Base-by-base conservation (phyloP, 225 moss, liverwort and hornwort genomes). In the Physcomitrellopsis africana region DNA sequence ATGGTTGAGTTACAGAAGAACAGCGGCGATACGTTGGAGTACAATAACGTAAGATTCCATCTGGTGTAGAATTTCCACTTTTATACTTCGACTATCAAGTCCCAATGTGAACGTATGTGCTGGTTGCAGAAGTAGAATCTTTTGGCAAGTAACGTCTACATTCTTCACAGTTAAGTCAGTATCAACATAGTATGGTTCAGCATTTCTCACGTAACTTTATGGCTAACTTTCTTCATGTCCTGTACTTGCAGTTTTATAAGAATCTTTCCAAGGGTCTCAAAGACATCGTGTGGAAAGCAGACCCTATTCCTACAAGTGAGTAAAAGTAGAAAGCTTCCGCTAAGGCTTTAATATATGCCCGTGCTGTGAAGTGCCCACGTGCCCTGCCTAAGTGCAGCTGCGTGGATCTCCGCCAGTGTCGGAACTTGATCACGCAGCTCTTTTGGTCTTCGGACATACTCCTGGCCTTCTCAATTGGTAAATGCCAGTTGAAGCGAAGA, bases 1-100 rank as follows among this genome's bases (percentile, higher is more conserved):
- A 90, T 97, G 96, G 94, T 97, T 67, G 96, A 97, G 81, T 77
- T 97, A 24, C 92, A 92, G 65, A 97, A 97, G 74, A 72, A 88
- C 19, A 85, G 85, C 48, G 96, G 94, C 53, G 94, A 97, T 82
- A 97, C 96, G 24, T 79, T 97, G 73, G 96, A 97, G 79, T 97
- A 97, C 51, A 94, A 97, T 37, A 85, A 88, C 79, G 96, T 96
- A 67, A 84, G 92, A 27, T 47, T 48, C 12, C 0, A 53, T 26
- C 49, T 14, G 10, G 46, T 11, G n/a, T 11, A 32, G 26, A 15
- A 32, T 32, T 60, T n/a, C 22, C 22, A 24, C 41, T 23, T 8
- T 2, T 44, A 9, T n/a, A 57, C 27, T 10, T 15, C 17, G 5
- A 11, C 12, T 13, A 37, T 17, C 14, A 26, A n/a, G 43, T 11